These are phyloP conservation scores for Basipetospora chlamydospora DNA, from an alignment of 2,329 filamentous ascomycete genomes.

Conservation along the genomic window DNA sequence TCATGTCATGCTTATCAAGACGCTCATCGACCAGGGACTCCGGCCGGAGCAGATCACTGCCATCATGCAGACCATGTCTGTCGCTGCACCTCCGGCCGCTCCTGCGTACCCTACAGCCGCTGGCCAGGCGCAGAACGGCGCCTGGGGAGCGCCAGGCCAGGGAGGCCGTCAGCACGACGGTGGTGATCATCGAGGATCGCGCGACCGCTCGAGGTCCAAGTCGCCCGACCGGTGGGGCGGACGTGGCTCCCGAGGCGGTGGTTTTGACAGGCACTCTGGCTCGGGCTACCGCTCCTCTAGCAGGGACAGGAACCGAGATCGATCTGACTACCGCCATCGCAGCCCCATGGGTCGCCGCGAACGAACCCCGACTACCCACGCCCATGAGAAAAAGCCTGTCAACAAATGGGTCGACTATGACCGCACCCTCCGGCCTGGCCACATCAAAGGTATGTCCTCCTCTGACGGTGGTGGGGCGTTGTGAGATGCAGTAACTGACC, in stretches of 20 bases:
- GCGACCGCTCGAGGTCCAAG: slow-evolving; percentile 56
- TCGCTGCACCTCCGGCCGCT: slow-evolving; percentile 17
- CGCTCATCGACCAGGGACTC: slow-evolving; percentile 60
- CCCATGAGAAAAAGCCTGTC: background rate
- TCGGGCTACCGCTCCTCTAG: slow-evolving; percentile 58
- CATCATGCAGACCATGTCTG: slow-evolving; percentile 39
- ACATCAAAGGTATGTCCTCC: slow-evolving; percentile 57
- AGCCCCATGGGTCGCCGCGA: slow-evolving; percentile 60
- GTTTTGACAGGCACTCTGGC: slow-evolving; percentile 52
- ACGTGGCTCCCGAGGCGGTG: slow-evolving; percentile 47
- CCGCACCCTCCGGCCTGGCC: slow-evolving; percentile 52
- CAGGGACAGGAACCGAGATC: slow-evolving; percentile 38
- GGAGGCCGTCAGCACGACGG: background rate
- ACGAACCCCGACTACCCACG: slow-evolving; percentile 32
- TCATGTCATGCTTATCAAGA: slow-evolving; percentile 61
- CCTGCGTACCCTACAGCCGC: slow-evolving; percentile 22
- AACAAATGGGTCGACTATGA: slow-evolving; percentile 73
- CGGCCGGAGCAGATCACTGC: slow-evolving; percentile 61
- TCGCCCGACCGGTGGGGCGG: slow-evolving; percentile 67
- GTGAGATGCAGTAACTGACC: no score
- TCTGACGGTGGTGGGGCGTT: no score
- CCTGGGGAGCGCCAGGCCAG: slow-evolving; percentile 1
- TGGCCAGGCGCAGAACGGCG: slow-evolving; percentile 23
- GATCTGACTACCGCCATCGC: slow-evolving; percentile 70
- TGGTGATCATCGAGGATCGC: slow-evolving; percentile 1